Percentiles rank a stretch among this genome's conserved stretches.
These are phyloP conservation scores for Botrytis galanthina DNA, from an alignment of 2,329 filamentous ascomycete genomes.

Conservation along the genomic window DNA sequence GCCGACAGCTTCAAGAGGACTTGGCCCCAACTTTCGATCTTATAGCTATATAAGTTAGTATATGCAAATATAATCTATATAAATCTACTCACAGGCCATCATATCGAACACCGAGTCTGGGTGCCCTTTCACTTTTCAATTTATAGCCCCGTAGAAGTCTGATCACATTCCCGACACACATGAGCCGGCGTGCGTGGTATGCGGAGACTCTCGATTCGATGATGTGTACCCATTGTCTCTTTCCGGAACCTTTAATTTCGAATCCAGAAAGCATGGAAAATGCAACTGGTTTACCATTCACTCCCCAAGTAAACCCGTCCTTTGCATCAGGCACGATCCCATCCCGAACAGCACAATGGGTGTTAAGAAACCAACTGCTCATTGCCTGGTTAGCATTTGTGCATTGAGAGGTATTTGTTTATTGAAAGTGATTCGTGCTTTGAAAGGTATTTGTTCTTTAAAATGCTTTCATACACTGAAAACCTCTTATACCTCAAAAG, in stretches of 20 bases:
- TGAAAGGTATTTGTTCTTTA: too few relatives aligned
- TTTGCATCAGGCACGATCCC: conserved; percentile 49
- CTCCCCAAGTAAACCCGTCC: conserved; percentile 48
- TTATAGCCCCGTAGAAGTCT: conserved; percentile 52
- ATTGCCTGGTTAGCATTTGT: conserved; percentile 32
- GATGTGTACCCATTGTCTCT: conserved; percentile 44
- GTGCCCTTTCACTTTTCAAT: conserved; percentile 52
- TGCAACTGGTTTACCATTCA: conserved; percentile 45
- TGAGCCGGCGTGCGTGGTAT: conserved; percentile 50
- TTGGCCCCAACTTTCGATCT: conserved; percentile 48
- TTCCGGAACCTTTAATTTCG: conserved; percentile 45
- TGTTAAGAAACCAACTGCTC: conserved; percentile 56
- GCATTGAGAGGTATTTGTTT: background rate
- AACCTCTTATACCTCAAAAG: too few relatives aligned
- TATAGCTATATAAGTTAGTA: conserved; percentile 40
- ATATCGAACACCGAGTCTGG: conserved; percentile 53
- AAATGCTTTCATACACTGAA: conserved; percentile 21
- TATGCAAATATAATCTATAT: too few relatives aligned
- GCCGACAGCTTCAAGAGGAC: conserved; percentile 39
- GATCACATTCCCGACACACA: conserved; percentile 49
- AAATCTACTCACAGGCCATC: conserved; percentile 52
- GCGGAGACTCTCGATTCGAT: conserved; percentile 45
- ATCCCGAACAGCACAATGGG: conserved; percentile 55
- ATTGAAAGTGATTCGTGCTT: too few relatives aligned
- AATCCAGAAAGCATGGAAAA: conserved; percentile 52